Conservation (phyloP, 345 rosid species). For the Murraya koenigii region DNA sequence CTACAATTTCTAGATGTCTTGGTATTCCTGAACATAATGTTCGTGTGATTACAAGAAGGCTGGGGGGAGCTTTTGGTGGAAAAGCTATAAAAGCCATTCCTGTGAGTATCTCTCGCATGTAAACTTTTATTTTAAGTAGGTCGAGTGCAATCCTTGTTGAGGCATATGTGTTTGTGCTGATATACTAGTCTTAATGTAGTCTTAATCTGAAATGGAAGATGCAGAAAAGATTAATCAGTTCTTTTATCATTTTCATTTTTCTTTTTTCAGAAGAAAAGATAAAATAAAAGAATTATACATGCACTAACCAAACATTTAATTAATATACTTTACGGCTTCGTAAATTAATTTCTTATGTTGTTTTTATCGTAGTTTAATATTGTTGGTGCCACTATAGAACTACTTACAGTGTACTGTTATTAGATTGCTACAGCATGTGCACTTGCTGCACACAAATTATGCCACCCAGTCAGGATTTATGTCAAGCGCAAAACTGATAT, state of each 20-base stretch:
- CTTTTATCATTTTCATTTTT: not conserved
- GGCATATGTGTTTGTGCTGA: not conserved
- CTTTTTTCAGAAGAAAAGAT: no score
- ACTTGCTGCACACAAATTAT: slow-evolving; percentile 66
- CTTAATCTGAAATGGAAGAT: no score
- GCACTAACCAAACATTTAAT: not conserved
- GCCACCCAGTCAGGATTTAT: slow-evolving; percentile 66
- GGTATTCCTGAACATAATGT: slow-evolving; percentile 78
- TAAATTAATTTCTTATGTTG: not conserved
- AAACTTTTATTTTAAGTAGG: not conserved
- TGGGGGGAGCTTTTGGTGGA: slow-evolving; percentile 96
- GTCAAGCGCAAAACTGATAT: slow-evolving; percentile 79
- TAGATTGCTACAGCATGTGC: slow-evolving; percentile 90
- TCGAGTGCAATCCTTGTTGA: not conserved
- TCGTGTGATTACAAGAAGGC: slow-evolving; percentile 82
- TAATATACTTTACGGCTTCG: not conserved
- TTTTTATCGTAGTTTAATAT: not conserved
- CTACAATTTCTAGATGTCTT: slow-evolving; percentile 67
- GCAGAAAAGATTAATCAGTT: not conserved
- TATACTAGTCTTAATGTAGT: not conserved
- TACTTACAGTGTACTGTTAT: slow-evolving; percentile 5
- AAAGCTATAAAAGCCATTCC: slow-evolving; percentile 72
- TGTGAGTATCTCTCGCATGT: slow-evolving; percentile 41
- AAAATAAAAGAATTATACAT: no score
- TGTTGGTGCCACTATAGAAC: not conserved